A percentile compares a stretch with the other conserved stretches of the same genome.
Evolutionary conservation across 2,329 filamentous ascomycete genomes (phyloP).

Genomic region (Alternaria sp.): DNA sequence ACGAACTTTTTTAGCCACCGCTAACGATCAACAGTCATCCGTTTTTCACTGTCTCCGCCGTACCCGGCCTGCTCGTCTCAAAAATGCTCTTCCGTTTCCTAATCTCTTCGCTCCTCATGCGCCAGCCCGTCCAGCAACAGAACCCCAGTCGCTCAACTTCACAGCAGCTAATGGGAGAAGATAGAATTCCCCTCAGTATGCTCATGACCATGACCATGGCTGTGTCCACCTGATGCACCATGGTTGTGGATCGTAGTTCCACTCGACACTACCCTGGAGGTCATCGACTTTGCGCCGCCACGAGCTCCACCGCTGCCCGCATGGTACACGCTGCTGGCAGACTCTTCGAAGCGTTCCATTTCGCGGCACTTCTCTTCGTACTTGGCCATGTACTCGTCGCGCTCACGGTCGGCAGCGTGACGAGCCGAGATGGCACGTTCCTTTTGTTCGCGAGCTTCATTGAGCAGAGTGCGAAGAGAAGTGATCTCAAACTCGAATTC

Average conservation of each 20-base stretch:
- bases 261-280: constrained; percentile 23
- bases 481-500: constrained; percentile 39
- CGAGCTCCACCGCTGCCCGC: constrained; percentile 9
- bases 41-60: neutral
- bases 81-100: constrained; percentile 1
- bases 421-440: constrained; percentile 33
- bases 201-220: constrained; percentile 12
- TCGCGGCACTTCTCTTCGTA: constrained; percentile 40
- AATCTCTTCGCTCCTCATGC: neutral
- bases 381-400: constrained; percentile 32
- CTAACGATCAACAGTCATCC: neutral
- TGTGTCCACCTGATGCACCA: constrained; percentile 7
- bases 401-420: constrained; percentile 34
- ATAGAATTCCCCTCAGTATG: constrained; percentile 18
- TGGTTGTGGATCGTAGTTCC: constrained; percentile 29
- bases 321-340: constrained; percentile 25
- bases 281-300: constrained; percentile 12
- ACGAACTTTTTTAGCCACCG: neutral
- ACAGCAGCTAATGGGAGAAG: constrained; percentile 5
- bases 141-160: constrained; percentile 2
- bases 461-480: constrained; percentile 28
- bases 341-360: constrained; percentile 34
- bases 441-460: constrained; percentile 37
- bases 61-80: constrained; percentile 4
- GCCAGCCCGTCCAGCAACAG: constrained; percentile 1